Conservation (phyloP, 441 rosid species). For the Pelargonium australe region DNA sequence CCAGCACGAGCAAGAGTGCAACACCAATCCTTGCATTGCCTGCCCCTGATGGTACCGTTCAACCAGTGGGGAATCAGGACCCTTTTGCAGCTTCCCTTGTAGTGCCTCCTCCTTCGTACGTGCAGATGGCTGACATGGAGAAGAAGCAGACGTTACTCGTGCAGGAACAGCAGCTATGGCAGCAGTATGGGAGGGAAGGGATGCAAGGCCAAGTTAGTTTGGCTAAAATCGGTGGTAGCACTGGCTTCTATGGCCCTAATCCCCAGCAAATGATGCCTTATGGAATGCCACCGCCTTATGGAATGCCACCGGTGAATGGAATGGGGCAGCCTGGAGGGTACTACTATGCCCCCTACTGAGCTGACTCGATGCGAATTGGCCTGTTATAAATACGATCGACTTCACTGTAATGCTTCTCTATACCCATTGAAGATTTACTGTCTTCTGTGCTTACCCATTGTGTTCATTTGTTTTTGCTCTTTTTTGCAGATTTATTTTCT, state of each 20-base stretch:
- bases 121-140: slow-evolving; percentile 95
- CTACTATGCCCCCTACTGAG: slow-evolving; percentile 61
- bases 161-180: slow-evolving; percentile 88
- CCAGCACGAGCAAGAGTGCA: slow-evolving; percentile 48
- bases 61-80: slow-evolving; percentile 64
- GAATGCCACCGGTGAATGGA: slow-evolving; percentile 75
- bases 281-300: slow-evolving; percentile 28
- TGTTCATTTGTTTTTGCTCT: background rate
- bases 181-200: slow-evolving; percentile 69
- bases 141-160: slow-evolving; percentile 69
- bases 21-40: slow-evolving; percentile 84
- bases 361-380: too few relatives aligned
- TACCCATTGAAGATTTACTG: background rate
- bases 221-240: slow-evolving; percentile 47
- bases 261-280: slow-evolving; percentile 43
- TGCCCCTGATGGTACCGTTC: slow-evolving; percentile 89
- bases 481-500: too few relatives aligned
- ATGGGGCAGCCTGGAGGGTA: slow-evolving; percentile 75
- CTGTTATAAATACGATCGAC: too few relatives aligned
- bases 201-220: slow-evolving; percentile 90
- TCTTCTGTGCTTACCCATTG: slow-evolving; percentile 3
- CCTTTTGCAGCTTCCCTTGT: slow-evolving; percentile 81
- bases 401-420: background rate
- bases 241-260: slow-evolving; percentile 37
- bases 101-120: slow-evolving; percentile 89